Conservation (phyloP, 1,284 basidiomycete genomes). For the Phylloporus sp. region DNA sequence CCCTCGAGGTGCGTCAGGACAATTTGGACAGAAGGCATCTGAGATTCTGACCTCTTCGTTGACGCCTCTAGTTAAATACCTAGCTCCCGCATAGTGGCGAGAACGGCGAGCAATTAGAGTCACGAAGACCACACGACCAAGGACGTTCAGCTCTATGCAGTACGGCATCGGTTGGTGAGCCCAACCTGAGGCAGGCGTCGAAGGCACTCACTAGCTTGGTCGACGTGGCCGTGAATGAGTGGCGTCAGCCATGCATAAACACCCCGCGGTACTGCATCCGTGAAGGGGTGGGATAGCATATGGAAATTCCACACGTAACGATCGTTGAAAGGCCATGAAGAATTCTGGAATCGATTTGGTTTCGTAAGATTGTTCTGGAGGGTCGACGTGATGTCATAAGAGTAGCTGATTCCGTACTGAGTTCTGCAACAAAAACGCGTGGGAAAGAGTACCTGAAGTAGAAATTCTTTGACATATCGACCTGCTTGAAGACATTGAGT, state of each 20-base stretch:
- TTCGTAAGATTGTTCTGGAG: constrained; percentile 92
- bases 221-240: constrained; percentile 94
- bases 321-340: constrained; percentile 77
- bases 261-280: constrained; percentile 29
- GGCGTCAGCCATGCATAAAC: constrained; percentile 84
- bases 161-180: constrained; percentile 2
- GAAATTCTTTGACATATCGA: constrained; percentile 98
- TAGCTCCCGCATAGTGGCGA: constrained; percentile 94
- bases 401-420: constrained; percentile 63
- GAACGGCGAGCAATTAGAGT: constrained; percentile 95
- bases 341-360: constrained; percentile 44
- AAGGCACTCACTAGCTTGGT: constrained; percentile 88
- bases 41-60: constrained; percentile 74
- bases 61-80: constrained; percentile 94
- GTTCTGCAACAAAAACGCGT: neutral
- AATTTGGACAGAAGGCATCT: neutral
- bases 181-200: neutral
- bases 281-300: constrained; percentile 77
- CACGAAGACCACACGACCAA: constrained; percentile 90
- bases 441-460: constrained; percentile 83
- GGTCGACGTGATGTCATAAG: constrained; percentile 96
- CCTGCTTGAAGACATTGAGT: constrained; percentile 94
- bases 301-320: constrained; percentile 97
- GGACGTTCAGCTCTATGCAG: constrained; percentile 83
- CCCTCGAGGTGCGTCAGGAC: constrained; percentile 57